These are phyloP conservation scores for Ascochyta fabae DNA, from an alignment of 2,329 filamentous ascomycete species.

Conservation along the genomic window DNA sequence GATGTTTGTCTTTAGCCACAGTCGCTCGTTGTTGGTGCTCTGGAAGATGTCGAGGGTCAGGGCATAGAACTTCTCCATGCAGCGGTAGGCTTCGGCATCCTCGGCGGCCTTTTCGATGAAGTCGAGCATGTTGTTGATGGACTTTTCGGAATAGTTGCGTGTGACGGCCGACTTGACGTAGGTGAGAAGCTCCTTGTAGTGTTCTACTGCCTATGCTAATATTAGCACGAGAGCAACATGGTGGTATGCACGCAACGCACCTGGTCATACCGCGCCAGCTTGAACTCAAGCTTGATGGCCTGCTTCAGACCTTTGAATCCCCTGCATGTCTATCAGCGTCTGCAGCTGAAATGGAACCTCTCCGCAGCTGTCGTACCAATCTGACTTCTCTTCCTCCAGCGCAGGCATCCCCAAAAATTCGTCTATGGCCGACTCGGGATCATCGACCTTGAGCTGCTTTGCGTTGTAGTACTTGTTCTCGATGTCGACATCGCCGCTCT, in stretches of 20 bases:
- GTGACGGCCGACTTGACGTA: conserved; percentile 98
- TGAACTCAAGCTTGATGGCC: conserved; percentile 96
- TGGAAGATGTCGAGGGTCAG: conserved; percentile 94
- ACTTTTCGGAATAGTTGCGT: conserved; percentile 98
- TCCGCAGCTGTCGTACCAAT: conserved; percentile 66
- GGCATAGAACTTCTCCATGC: conserved; percentile 95
- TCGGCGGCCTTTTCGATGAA: conserved; percentile 91
- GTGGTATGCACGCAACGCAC: conserved; percentile 52
- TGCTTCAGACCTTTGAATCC: conserved; percentile 98
- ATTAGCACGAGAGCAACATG: conserved; percentile 24
- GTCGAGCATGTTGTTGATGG: conserved; percentile 99
- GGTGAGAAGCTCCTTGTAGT: conserved; percentile 93
- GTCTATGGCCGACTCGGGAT: conserved; percentile 85
- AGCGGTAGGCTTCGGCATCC: conserved; percentile 72
- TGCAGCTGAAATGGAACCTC: not conserved
- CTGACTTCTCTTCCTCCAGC: conserved; percentile 88
- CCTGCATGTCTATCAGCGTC: conserved; percentile 47
- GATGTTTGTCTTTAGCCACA: conserved; percentile 98
- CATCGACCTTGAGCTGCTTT: conserved; percentile 89
- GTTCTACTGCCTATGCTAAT: conserved; percentile 74
- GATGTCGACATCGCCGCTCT: conserved; percentile 88
- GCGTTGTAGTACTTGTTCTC: conserved; percentile 99
- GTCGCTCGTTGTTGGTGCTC: conserved; percentile 93
- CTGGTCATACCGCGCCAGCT: conserved; percentile 84
- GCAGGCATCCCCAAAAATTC: conserved; percentile 90